phyloP scores from a whole-genome alignment of 108 stramenopile genomes.

The Cyclotella baltica region DNA sequence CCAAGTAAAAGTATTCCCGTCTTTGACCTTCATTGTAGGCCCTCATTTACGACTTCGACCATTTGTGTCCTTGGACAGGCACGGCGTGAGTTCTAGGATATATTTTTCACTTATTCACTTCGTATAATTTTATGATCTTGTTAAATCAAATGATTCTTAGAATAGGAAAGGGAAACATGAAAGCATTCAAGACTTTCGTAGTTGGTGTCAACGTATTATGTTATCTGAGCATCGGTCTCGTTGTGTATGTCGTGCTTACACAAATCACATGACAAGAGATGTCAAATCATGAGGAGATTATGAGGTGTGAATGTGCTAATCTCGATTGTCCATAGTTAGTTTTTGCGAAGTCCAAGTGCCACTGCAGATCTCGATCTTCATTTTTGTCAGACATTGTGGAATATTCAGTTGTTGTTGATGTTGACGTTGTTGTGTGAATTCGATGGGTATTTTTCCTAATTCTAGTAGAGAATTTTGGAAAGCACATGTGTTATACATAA shows the following conservation, averaged over 20 bases:
- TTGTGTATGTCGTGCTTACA: conserved; percentile 47
- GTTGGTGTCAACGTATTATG: conserved; percentile 87
- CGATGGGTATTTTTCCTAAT: no score
- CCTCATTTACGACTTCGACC: conserved; percentile 24
- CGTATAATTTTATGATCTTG: conserved; percentile 83
- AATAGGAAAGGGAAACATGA: conserved; percentile 83
- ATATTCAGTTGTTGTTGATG: no score
- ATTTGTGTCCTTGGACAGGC: conserved; percentile 11
- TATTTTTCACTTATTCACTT: conserved; percentile 1
- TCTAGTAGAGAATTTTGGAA: no score
- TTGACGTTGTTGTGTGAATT: no score
- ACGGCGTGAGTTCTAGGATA: neutral
- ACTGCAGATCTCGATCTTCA: no score
- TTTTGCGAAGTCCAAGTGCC: no score
- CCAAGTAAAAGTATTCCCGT: no score
- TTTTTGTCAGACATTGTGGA: no score
- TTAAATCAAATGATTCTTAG: conserved; percentile 85
- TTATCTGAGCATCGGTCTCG: conserved; percentile 82
- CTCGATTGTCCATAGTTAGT: neutral
- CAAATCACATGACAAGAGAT: conserved; percentile 26
- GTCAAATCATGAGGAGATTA: neutral
- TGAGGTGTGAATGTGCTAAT: neutral
- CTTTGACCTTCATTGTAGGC: no score
- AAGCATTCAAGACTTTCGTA: conserved; percentile 84
- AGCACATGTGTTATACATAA: no score